A percentile compares a stretch with the other conserved stretches of the same genome.
Conservation (phyloP, 305 asterid species). For the Solanum aculeatissimum region DNA sequence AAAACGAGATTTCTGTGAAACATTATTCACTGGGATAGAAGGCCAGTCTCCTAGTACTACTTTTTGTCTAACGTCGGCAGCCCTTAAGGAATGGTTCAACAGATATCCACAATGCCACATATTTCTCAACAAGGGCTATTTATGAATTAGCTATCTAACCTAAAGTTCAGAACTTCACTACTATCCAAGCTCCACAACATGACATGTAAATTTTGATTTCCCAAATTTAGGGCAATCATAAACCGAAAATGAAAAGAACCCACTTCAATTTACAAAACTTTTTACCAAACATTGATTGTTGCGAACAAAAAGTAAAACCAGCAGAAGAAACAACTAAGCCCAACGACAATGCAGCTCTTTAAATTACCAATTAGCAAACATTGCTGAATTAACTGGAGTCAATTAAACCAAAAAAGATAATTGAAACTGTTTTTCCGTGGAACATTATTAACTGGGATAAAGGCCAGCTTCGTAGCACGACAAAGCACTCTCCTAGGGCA, state of each 20-base stretch:
- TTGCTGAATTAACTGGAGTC: not conserved
- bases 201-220: not conserved
- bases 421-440: not conserved
- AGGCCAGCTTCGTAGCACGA: not conserved
- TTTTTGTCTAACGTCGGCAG: not conserved
- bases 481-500: not conserved
- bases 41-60: not conserved
- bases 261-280: not conserved
- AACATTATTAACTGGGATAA: not conserved
- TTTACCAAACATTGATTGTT: not conserved
- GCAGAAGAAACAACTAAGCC: not conserved
- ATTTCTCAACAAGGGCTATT: not conserved
- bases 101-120: not conserved
- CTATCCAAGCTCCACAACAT: conserved; percentile 1
- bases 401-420: not conserved
- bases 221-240: not conserved
- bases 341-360: not conserved
- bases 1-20: not conserved
- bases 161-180: conserved; percentile 1
- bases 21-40: not conserved
- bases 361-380: not conserved
- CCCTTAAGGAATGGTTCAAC: not conserved
- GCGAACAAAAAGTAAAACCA: not conserved
- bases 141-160: not conserved
- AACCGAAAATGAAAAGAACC: not conserved